These are phyloP conservation scores for Dothideomycetes sp. DNA, from an alignment of 2,329 filamentous ascomycete genomes.

Conservation along the genomic window DNA sequence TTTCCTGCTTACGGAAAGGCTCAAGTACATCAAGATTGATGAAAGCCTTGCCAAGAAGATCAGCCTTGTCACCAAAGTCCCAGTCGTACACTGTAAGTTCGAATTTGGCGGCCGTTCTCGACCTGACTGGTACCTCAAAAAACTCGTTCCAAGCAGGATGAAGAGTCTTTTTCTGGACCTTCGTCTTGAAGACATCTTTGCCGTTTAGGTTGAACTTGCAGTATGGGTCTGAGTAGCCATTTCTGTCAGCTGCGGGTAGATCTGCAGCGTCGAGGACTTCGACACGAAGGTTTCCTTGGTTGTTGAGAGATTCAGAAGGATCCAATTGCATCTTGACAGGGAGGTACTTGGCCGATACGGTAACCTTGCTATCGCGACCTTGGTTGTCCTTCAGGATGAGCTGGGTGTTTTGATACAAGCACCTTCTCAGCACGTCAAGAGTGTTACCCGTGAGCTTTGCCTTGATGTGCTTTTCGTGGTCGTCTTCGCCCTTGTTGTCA, in stretches of 20 bases:
- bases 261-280: slow-evolving; percentile 79
- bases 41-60: slow-evolving; percentile 67
- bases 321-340: slow-evolving; percentile 91
- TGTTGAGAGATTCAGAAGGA: slow-evolving; percentile 95
- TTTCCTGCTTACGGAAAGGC: slow-evolving; percentile 71
- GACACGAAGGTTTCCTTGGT: slow-evolving; percentile 91
- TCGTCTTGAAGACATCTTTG: slow-evolving; percentile 86
- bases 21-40: slow-evolving; percentile 74
- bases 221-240: slow-evolving; percentile 94
- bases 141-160: slow-evolving; percentile 93
- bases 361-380: slow-evolving; percentile 67
- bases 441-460: slow-evolving; percentile 79
- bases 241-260: slow-evolving; percentile 87
- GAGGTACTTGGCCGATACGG: slow-evolving; percentile 87
- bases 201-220: slow-evolving; percentile 89
- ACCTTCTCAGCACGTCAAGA: slow-evolving; percentile 76
- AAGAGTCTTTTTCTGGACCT: slow-evolving; percentile 92
- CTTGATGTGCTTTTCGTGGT: slow-evolving; percentile 58
- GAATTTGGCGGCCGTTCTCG: slow-evolving; percentile 76
- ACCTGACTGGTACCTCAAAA: slow-evolving; percentile 75
- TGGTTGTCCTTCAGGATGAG: slow-evolving; percentile 70
- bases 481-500: slow-evolving; percentile 58
- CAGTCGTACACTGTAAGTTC: slow-evolving; percentile 80
- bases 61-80: slow-evolving; percentile 92
- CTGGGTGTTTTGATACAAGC: slow-evolving; percentile 79